A percentile compares a stretch with the other conserved stretches of the same genome.
phyloP scores from a whole-genome alignment of 2,329 filamentous ascomycete species.

The Aspergillus quadricinctus region DNA sequence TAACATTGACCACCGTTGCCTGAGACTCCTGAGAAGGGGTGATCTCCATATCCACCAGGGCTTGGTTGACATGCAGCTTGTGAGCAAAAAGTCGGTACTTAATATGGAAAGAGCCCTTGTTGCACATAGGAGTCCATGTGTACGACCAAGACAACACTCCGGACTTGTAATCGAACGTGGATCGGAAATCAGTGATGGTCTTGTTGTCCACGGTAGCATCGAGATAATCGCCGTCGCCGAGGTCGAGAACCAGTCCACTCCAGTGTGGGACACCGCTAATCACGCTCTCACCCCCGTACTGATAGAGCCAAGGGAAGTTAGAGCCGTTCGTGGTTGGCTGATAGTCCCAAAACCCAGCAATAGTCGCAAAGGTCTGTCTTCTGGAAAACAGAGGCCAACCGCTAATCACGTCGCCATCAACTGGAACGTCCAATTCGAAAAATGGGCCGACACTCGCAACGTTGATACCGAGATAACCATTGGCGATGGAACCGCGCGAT shows the following conservation, averaged over 20 bases:
- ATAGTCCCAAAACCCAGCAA: conserved; percentile 63
- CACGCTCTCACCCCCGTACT: conserved; percentile 67
- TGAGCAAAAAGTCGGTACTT: conserved; percentile 64
- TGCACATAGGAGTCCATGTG: conserved; percentile 56
- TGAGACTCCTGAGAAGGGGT: conserved; percentile 51
- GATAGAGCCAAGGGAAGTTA: conserved; percentile 65
- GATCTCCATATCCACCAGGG: conserved; percentile 57
- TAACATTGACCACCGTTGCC: conserved; percentile 60
- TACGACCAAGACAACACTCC: conserved; percentile 63
- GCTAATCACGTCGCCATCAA: conserved; percentile 52
- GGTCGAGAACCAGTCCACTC: conserved; percentile 55
- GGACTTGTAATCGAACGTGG: conserved; percentile 59
- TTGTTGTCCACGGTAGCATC: conserved; percentile 57
- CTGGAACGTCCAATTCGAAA: conserved; percentile 54
- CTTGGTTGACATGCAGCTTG: conserved; percentile 60
- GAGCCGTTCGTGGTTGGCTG: conserved; percentile 56
- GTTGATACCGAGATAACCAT: conserved; percentile 63
- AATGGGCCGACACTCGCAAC: conserved; percentile 61
- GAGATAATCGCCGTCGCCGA: conserved; percentile 51
- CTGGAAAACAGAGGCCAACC: conserved; percentile 65
- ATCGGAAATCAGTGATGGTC: conserved; percentile 58
- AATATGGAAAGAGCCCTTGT: conserved; percentile 51
- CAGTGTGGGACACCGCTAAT: conserved; percentile 69
- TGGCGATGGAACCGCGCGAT: conserved; percentile 56
- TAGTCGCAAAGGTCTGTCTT: conserved; percentile 62